Percentiles rank a stretch among this genome's conserved stretches.
Evolutionary conservation across 2,329 filamentous ascomycete species (phyloP).

Genomic region (Stromatinia cepivora): DNA sequence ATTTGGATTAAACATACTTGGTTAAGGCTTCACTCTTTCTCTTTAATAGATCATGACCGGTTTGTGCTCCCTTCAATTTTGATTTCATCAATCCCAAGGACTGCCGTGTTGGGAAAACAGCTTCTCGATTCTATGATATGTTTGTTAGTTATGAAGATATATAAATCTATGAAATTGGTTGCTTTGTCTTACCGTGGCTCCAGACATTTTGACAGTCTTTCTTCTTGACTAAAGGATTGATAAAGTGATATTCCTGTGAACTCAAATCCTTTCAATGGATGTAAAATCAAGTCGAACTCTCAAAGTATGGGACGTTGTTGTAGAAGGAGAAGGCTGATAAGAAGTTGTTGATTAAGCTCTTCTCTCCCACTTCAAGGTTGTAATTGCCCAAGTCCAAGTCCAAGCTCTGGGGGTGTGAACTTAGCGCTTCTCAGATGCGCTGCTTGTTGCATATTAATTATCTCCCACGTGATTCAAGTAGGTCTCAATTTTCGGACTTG

Average conservation of each 20-base stretch:
- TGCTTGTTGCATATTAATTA: neutral
- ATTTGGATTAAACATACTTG: constrained; percentile 61
- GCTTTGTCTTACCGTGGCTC: constrained; percentile 48
- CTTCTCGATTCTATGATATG: constrained; percentile 74
- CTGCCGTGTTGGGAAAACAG: constrained; percentile 97
- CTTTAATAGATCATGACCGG: constrained; percentile 91
- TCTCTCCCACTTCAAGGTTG: constrained; percentile 23
- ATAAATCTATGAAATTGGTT: constrained; percentile 23
- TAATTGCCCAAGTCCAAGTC: constrained; percentile 18
- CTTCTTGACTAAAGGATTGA: neutral
- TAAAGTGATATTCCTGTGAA: neutral
- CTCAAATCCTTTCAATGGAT: neutral
- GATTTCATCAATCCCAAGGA: constrained; percentile 96
- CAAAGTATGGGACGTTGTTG: neutral
- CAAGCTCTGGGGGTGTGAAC: constrained; percentile 17
- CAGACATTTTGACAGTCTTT: constrained; percentile 49
- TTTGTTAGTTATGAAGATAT: constrained; percentile 28
- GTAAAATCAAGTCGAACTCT: neutral
- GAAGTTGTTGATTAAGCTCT: constrained; percentile 23
- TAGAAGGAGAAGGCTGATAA: constrained; percentile 19
- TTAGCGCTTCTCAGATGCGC: constrained; percentile 8
- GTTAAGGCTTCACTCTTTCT: constrained; percentile 97
- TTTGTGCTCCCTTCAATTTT: constrained; percentile 92
- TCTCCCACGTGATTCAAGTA: constrained; percentile 13
- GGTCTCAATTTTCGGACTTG: neutral